Evolutionary conservation across 2,329 filamentous ascomycete genomes (phyloP), one percentile per base, ranked within the genome.

Genomic region (Malbranchea cinnamomea): DNA sequence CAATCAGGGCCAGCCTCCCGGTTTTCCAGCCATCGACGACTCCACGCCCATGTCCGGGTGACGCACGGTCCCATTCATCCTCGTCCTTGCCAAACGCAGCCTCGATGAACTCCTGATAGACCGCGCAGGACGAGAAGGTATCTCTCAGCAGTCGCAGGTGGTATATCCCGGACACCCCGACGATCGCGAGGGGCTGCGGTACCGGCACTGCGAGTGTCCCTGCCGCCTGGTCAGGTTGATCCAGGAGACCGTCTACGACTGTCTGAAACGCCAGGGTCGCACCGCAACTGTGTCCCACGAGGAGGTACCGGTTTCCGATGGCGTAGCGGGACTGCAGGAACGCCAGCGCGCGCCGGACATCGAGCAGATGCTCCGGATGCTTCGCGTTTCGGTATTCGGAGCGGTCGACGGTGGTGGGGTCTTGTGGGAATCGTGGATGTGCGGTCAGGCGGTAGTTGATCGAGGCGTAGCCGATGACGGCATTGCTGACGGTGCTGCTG

Each of bases 221-320:
- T 5, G 32, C 17, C 8, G 17, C 21, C 9, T 24, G 21, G n/a
- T 37, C 32, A 6, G 34, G 13, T 33, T 14, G n/a, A 4, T 29
- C 31, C 13, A 39, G 28, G 22, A 48, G 29, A 15, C 37, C 26
- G 5, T 45, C 40, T 53, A 63, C 59, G 4, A 59, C 54, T 4
- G 47, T 43, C 33, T 62, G 56, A 30, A 61, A 57, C 6, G 59
- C 57, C 23, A 63, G 37, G 2, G 58, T 63, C 6, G 59, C 60
- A 5, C 60, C 60, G 31, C 58, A 60, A 29, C 58, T 62, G 36
- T 63, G 60, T 3, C 60, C 60, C 8, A 55, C 52, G 1, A 63
- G 52, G 12, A 63, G 40, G 28, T 63, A 63, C 11, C 46, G 40
- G 4, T 47, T 39, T 1, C 49, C 53, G 28, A 60, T 56, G 0